Evolutionary conservation across 1,284 basidiomycete species (phyloP), one percentile per base, ranked within the genome.

Genomic region (Trichosporon sp.): DNA sequence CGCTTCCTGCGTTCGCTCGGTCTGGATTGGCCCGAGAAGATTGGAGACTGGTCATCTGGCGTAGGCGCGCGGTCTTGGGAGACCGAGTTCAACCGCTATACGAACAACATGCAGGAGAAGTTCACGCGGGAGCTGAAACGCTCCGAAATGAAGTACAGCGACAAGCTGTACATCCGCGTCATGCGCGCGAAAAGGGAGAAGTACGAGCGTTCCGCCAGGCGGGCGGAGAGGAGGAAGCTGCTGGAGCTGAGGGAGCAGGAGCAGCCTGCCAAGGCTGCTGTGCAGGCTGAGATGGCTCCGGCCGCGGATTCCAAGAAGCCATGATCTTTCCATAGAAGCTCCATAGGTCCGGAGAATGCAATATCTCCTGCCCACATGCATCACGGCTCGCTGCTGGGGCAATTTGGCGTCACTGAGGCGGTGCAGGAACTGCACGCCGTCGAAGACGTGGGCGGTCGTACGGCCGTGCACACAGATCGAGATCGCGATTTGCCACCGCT

Each of bases 1-100:
- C 70, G 74, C 1, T 90, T 92, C 65, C 90, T 91, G 81, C 68
- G 68, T 12, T 6, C 0, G 1, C 64, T 68, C 5, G 64, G 64
- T 2, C 18, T 68, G 11, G 64, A 65, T 23, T 11, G 29, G 18
- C 27, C 27, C 3, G 51, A 21, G 18, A 27, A 21, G 29, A 51
- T 68, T 31, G 66, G 66, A 18, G 35, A 68, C 27, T 68, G 66
- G 66, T 21, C 62, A 3, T 64, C 53, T 12, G n/a, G 11, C 29
- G 35, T 13, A 1, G 25, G n/a, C 13, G 38, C 29, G 8, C 56
- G 31, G 15, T 58, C 62, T 25, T 68, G 67, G 67, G 62, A 64
- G 34, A 34, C 34, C n/a, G 63, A 64, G 53, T 42, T 63, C 56
- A 32, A 12, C 21, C 18, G 71, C 15, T 29, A 60, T 15, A 6